Conservation (phyloP, 2,329 filamentous ascomycete species). For the Ilyonectria mors-panacis region DNA sequence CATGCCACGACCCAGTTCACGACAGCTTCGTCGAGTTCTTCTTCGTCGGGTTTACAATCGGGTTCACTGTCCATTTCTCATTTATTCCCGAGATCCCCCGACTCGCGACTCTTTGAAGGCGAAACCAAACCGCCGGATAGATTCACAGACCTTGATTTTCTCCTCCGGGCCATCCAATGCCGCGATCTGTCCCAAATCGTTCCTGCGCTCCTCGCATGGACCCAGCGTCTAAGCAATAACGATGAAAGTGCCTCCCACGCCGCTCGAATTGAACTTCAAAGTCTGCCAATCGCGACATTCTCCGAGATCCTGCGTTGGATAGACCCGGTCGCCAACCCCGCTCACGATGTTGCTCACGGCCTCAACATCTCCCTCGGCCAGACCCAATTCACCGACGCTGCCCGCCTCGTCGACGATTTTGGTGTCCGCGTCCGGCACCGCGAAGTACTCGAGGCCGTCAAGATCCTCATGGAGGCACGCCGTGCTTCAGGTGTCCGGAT, state of each 20-base stretch:
- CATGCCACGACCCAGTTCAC: conserved; percentile 26
- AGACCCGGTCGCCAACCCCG: conserved; percentile 67
- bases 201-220: conserved; percentile 49
- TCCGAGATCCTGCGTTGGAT: conserved; percentile 75
- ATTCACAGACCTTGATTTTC: conserved; percentile 39
- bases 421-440: conserved; percentile 62
- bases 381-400: conserved; percentile 56
- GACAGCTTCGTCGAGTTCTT: conserved; percentile 12
- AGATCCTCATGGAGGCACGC: conserved; percentile 54
- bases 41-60: background rate
- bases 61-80: conserved; percentile 1
- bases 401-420: conserved; percentile 57
- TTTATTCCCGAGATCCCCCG: conserved; percentile 15
- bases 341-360: conserved; percentile 64
- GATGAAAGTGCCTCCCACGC: conserved; percentile 38
- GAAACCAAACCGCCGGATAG: background rate
- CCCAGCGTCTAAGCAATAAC: conserved; percentile 38
- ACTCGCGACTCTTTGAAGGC: conserved; percentile 5
- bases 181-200: conserved; percentile 44
- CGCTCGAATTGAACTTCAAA: conserved; percentile 51
- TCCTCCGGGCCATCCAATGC: conserved; percentile 53
- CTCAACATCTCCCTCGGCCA: conserved; percentile 58
- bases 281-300: conserved; percentile 70
- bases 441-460: conserved; percentile 54
- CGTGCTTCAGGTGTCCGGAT: conserved; percentile 46